Base-by-base conservation (phyloP, 352 stramenopile species). In the Phytophthora sansomeana region DNA sequence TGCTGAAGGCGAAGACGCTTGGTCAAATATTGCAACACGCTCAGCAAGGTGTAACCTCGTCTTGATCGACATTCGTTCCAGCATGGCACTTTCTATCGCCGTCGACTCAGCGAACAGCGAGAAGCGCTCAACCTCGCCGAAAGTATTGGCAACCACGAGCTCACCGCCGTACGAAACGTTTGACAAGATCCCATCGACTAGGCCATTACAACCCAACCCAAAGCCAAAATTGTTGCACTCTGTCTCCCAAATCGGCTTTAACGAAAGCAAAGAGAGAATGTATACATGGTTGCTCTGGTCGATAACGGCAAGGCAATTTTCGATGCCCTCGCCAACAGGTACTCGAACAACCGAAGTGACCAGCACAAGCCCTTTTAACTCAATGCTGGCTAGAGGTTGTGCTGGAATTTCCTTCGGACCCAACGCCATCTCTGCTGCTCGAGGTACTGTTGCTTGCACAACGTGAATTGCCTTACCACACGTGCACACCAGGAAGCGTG, bases 201-300 rank as follows among this genome's bases (percentile, higher is more conserved):
- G n/a, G 0, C 71, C 39, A 38, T 61, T 81, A n/a, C 65, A 69
- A 3, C 83, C 26, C 10, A 70, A 41, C 10, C 57, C 64, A 43
- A 74, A 68, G 42, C 66, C 63, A 21, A 79, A 58, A n/a, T 58
- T 58, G 39, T 57, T 49, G 39, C 68, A 80, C 6, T 91, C 80
- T 0, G 61, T 43, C 29, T 85, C 54, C 75, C 77, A 90, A 7
- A 95, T 70, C 24, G 81, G 59, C 11, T 77, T 66, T 21, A 95
- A 59, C 0, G 77, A 82, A 32, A 88, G 66, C 11, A 92, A 43
- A 1, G 81, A 89, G 6, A 93, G 55, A 32, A 95, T 68, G 47
- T 90, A 93, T 47, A 92, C 33, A 5, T 63, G 72, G 48, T 86
- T 83, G 46, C 79, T 92, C 58, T 90, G 80, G 55, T 93, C 86